phyloP scores from a whole-genome alignment of 495 filamentous ascomycete genomes.

The Talaromyces borbonicus region DNA sequence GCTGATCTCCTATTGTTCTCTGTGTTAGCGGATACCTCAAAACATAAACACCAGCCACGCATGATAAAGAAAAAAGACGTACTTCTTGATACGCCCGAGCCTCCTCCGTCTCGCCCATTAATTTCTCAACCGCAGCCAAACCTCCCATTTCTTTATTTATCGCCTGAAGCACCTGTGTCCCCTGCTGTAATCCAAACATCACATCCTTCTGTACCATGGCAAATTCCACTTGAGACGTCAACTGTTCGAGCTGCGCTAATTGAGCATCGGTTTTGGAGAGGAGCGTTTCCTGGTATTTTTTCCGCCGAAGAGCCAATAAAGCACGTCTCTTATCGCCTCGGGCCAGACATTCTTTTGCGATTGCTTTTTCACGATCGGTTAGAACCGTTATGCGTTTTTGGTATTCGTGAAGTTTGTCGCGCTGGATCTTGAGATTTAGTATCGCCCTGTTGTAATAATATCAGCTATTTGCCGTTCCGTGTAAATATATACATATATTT shows the following conservation, averaged over 20 bases:
- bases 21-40: not conserved
- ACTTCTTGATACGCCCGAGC: constrained; percentile 83
- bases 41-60: too few species aligned
- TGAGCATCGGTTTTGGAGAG: constrained; percentile 85
- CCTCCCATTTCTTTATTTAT: constrained; percentile 96
- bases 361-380: constrained; percentile 69
- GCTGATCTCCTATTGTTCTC: constrained; percentile 61
- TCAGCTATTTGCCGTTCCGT: not conserved
- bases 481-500: not conserved
- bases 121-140: constrained; percentile 80
- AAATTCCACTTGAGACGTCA: constrained; percentile 82
- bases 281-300: constrained; percentile 93
- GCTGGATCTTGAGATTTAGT: constrained; percentile 93
- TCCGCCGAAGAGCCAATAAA: constrained; percentile 80
- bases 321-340: constrained; percentile 69
- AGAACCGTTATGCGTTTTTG: constrained; percentile 78
- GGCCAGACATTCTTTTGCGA: constrained; percentile 71
- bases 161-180: constrained; percentile 76
- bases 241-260: constrained; percentile 75
- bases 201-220: constrained; percentile 93
- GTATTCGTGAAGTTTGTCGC: constrained; percentile 92
- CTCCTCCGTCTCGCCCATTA: constrained; percentile 86
- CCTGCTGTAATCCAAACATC: constrained; percentile 83
- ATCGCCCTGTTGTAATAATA: constrained; percentile 56
- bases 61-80: constrained; percentile 13